phyloP scores from a whole-genome alignment of 2,329 filamentous ascomycete genomes.

The Alternaria ventricosa region DNA sequence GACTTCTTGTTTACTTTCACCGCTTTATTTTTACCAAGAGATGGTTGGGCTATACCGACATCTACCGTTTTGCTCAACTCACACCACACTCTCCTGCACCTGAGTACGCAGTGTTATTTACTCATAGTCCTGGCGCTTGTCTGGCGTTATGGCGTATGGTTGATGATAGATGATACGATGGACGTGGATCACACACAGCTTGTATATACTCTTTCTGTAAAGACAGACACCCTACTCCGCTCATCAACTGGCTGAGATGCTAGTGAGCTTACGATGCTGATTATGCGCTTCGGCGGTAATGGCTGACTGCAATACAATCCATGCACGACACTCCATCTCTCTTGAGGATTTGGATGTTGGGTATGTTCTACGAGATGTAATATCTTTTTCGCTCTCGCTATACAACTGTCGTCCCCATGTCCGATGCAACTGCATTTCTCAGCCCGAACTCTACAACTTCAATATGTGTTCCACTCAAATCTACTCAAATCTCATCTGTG shows the following conservation, averaged over 20 bases:
- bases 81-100: background rate
- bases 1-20: conserved; percentile 1
- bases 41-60: background rate
- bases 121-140: background rate
- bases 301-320: background rate
- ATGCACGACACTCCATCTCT: background rate
- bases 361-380: background rate
- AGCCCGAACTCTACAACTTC: background rate
- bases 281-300: background rate
- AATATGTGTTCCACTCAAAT: background rate
- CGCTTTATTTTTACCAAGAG: conserved; percentile 3
- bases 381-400: background rate
- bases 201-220: conserved; percentile 1
- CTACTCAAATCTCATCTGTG: background rate
- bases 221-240: background rate
- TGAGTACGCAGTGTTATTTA: background rate
- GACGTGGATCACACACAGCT: background rate
- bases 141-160: background rate
- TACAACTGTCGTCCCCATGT: background rate
- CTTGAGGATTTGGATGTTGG: background rate
- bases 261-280: background rate
- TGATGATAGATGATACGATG: background rate
- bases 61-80: background rate
- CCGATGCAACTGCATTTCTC: background rate
- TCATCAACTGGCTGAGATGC: background rate